Evolutionary conservation across 352 stramenopile genomes (phyloP).

Genomic region (Phytopythium cucurbitacearum): DNA sequence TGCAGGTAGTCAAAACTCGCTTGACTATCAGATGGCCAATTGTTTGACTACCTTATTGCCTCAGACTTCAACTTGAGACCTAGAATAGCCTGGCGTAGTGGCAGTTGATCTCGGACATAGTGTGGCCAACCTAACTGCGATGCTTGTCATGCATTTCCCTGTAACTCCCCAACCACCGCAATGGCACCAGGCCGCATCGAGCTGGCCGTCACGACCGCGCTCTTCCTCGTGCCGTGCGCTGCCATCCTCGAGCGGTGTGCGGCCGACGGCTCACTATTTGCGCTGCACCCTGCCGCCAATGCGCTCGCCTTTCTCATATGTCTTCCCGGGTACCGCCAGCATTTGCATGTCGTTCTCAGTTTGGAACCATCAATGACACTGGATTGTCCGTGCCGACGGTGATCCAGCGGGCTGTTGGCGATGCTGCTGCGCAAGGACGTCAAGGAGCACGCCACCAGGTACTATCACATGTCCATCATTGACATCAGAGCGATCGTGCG

Average conservation of each 20-base stretch:
- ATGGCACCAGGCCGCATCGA: constrained; percentile 2
- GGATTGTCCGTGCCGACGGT: constrained; percentile 6
- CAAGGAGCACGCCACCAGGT: constrained; percentile 35
- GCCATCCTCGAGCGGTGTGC: constrained; percentile 42
- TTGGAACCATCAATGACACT: constrained; percentile 6
- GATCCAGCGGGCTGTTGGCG: constrained; percentile 35
- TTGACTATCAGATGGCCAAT: too few relatives aligned
- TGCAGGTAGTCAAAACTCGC: too few relatives aligned
- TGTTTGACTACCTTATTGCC: too few relatives aligned
- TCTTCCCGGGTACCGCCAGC: constrained; percentile 30
- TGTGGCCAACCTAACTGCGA: too few relatives aligned
- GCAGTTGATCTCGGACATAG: too few relatives aligned
- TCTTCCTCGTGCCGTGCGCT: constrained; percentile 50
- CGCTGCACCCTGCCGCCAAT: constrained; percentile 51
- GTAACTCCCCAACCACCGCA: too few relatives aligned
- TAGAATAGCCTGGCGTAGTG: too few relatives aligned
- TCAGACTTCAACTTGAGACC: too few relatives aligned
- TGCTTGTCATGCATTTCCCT: too few relatives aligned
- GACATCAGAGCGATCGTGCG: background rate
- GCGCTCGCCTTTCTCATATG: constrained; percentile 47
- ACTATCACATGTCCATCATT: background rate
- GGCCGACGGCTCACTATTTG: constrained; percentile 41
- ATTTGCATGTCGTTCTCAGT: background rate
- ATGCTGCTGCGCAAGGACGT: constrained; percentile 53
- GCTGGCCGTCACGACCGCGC: constrained; percentile 20